A percentile compares a stretch with the other conserved stretches of the same genome.
Evolutionary conservation across 1,139 yeast genomes (phyloP).

Genomic region (Lodderomyces theae): DNA sequence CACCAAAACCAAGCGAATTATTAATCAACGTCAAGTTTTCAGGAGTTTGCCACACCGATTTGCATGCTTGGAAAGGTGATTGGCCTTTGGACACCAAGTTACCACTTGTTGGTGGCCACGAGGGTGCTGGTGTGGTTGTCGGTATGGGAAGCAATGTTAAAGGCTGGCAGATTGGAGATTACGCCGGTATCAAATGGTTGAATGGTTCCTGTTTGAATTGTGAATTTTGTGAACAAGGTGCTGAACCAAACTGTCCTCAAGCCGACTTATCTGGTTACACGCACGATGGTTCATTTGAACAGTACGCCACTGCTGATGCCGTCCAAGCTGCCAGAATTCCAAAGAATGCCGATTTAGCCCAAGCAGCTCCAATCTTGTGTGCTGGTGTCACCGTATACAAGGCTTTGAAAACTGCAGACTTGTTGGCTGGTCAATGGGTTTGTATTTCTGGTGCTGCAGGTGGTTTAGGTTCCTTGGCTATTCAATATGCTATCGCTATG

Average conservation of each 20-base stretch:
- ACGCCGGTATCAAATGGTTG: constrained; percentile 74
- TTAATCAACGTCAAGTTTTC: constrained; percentile 69
- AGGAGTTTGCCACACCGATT: constrained; percentile 78
- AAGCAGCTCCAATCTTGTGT: constrained; percentile 75
- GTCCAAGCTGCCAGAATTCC: constrained; percentile 82
- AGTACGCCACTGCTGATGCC: constrained; percentile 81
- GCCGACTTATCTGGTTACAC: constrained; percentile 77
- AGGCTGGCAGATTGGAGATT: constrained; percentile 68
- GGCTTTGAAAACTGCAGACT: constrained; percentile 68
- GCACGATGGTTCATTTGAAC: constrained; percentile 79
- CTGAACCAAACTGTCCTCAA: constrained; percentile 64
- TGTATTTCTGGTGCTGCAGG: constrained; percentile 79
- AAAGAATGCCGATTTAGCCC: constrained; percentile 65
- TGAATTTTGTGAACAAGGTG: constrained; percentile 63
- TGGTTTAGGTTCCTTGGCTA: constrained; percentile 73
- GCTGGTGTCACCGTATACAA: constrained; percentile 82
- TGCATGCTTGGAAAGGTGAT: constrained; percentile 80
- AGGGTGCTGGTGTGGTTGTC: constrained; percentile 80
- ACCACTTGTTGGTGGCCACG: constrained; percentile 80
- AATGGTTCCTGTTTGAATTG: constrained; percentile 70
- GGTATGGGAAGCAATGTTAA: constrained; percentile 66
- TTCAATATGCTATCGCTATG: constrained; percentile 74
- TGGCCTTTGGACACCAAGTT: constrained; percentile 69
- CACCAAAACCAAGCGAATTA: constrained; percentile 64
- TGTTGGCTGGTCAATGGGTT: constrained; percentile 71